A percentile compares a stretch with the other conserved stretches of the same genome.
These are phyloP conservation scores for Monosporozyma yasuniensis DNA, from an alignment of 805 yeast species.

Conservation along the genomic window DNA sequence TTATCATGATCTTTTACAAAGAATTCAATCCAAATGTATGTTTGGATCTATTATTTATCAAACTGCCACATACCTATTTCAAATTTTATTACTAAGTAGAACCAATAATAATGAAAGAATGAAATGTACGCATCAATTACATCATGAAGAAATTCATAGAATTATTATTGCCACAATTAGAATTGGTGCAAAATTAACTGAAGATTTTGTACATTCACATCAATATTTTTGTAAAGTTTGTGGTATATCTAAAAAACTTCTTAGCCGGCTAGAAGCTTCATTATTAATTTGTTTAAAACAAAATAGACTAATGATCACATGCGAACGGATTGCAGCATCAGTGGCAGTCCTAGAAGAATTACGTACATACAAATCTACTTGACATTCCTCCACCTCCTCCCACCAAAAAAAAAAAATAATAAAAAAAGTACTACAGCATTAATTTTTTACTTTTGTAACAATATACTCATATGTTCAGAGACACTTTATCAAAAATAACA, in stretches of 20 bases:
- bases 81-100: conserved; percentile 15
- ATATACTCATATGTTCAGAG: background rate
- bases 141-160: conserved; percentile 36
- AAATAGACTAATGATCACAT: conserved; percentile 13
- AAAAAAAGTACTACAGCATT: background rate
- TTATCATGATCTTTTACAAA: conserved; percentile 16
- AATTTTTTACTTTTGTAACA: background rate
- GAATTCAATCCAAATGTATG: conserved; percentile 26
- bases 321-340: conserved; percentile 9
- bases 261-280: conserved; percentile 15
- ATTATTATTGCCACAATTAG: conserved; percentile 36
- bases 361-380: background rate
- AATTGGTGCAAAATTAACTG: conserved; percentile 36
- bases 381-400: too few species aligned
- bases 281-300: conserved; percentile 11
- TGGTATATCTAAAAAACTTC: conserved; percentile 30
- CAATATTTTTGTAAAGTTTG: conserved; percentile 37
- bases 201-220: conserved; percentile 37
- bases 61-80: conserved; percentile 23
- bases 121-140: conserved; percentile 24
- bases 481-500: background rate
- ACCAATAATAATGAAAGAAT: background rate
- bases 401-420: too few species aligned
- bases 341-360: conserved; percentile 9
- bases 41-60: conserved; percentile 25